phyloP scores from a whole-genome alignment of 129 eudicot genomes.

The Lactuca saligna region DNA sequence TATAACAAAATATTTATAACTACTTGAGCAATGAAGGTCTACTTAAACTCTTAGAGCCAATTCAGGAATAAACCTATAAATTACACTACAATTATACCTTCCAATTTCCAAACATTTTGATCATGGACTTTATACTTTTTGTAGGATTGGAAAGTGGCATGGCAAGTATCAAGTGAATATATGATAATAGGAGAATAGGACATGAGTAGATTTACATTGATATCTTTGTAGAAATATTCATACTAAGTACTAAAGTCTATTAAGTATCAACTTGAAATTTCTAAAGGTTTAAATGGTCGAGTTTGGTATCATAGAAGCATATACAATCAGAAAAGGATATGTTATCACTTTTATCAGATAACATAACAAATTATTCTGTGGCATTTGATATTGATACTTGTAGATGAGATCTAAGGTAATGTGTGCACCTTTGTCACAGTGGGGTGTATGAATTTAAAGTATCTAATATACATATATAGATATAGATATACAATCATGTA shows the following conservation, averaged over 20 bases:
- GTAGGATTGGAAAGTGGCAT: too few relatives aligned
- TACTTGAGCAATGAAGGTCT: neutral
- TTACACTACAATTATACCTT: neutral
- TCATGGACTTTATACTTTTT: too few relatives aligned
- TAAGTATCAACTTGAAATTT: neutral
- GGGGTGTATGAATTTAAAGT: too few relatives aligned
- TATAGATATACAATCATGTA: too few relatives aligned
- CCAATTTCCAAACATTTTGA: too few relatives aligned
- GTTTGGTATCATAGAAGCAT: neutral
- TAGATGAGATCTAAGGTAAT: neutral
- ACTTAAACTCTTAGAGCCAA: neutral
- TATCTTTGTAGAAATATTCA: too few relatives aligned
- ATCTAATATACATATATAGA: too few relatives aligned
- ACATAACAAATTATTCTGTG: neutral
- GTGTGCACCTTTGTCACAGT: too few relatives aligned
- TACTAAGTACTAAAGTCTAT: too few relatives aligned
- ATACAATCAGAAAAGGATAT: neutral
- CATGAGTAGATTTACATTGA: too few relatives aligned
- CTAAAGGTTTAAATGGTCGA: neutral
- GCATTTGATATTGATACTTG: neutral
- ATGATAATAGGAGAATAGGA: too few relatives aligned
- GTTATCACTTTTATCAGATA: neutral
- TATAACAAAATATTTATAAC: neutral
- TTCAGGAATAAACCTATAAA: constrained; percentile 1
- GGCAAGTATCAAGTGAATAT: too few relatives aligned